Percentiles rank a stretch among this genome's conserved stretches.
These are phyloP conservation scores for Schwanniomyces vanrijiae DNA, from an alignment of 805 yeast species.

Conservation along the genomic window DNA sequence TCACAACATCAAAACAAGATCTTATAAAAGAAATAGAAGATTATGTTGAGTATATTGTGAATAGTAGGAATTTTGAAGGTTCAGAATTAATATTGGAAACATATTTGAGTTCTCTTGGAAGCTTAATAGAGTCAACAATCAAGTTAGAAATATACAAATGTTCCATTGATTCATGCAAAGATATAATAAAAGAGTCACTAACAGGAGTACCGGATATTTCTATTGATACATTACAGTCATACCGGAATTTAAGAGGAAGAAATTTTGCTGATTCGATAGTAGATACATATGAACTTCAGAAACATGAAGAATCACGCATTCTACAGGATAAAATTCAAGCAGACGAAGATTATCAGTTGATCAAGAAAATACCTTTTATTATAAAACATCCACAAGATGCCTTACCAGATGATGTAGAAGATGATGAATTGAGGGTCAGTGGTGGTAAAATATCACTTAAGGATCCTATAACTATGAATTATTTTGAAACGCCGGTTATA, in stretches of 20 bases:
- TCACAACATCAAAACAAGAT: slow-evolving; percentile 7
- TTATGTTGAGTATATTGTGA: slow-evolving; percentile 12
- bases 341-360: slow-evolving; percentile 18
- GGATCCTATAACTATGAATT: slow-evolving; percentile 63
- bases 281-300: slow-evolving; percentile 6
- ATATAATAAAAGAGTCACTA: slow-evolving; percentile 15
- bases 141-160: slow-evolving; percentile 10
- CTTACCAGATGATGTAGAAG: slow-evolving; percentile 52
- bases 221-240: slow-evolving; percentile 20
- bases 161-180: slow-evolving; percentile 15
- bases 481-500: slow-evolving; percentile 55
- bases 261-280: slow-evolving; percentile 17
- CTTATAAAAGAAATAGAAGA: slow-evolving; percentile 10
- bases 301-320: slow-evolving; percentile 4
- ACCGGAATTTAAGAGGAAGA: slow-evolving; percentile 8
- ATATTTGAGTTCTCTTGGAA: slow-evolving; percentile 13
- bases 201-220: slow-evolving; percentile 21
- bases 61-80: slow-evolving; percentile 5
- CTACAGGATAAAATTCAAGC: slow-evolving; percentile 7
- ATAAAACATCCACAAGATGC: slow-evolving; percentile 61
- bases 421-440: slow-evolving; percentile 62
- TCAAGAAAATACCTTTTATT: slow-evolving; percentile 48
- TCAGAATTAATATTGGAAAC: slow-evolving; percentile 6
- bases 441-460: slow-evolving; percentile 70
- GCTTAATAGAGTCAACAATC: slow-evolving; percentile 10